Base-by-base conservation (phyloP, 1,139 yeast species). In the Debaryomycetaceae sp. region DNA sequence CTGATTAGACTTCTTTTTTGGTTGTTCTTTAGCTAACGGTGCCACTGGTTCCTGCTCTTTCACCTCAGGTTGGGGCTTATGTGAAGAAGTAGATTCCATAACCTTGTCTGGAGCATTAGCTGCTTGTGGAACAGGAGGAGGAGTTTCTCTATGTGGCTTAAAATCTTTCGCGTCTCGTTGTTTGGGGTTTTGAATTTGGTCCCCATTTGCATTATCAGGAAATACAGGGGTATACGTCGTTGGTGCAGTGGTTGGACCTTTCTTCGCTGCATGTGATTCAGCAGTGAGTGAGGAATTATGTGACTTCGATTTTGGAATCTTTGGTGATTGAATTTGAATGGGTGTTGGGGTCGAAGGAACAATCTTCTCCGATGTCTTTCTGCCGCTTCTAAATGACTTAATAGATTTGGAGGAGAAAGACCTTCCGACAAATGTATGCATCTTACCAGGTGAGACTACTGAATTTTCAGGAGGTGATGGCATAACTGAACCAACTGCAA, bases 251-350 rank as follows among this genome's bases (percentile, higher is more conserved):
- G 73, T 63, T 4, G 72, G 53, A 4, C 68, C 72, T 40, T 53
- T 53, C 31, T 47, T 42, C 31, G 60, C 62, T 4, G 47, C 46
- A 6, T 59, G 57, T 2, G 59, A 47, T 41, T 65, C 55, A 1
- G 56, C 22, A 1, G 74, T 63, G 38, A 74, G 64, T 3, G 76
- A 71, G 40, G 64, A 60, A 43, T 63, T 70, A 53, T 74, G 79
- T 0, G 78, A 72, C 51, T 70, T 69, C 0, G 76, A 70, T 49
- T 73, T 74, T 3, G 79, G 78, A 36, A 73, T 68, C n/a, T 51
- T 55, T 9, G 36, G 23, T 9, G 42, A 36, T 5, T 31, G 27
- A 8, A 39, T 36, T 13, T 29, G 35, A 6, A 24, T 9, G 2
- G 39, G 36, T 54, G 51, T 41, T 24, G 61, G 59, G 20, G 52